Percentiles rank a stretch among this genome's conserved stretches.
phyloP scores from a whole-genome alignment of 2,329 filamentous ascomycete species.

The Aspergillus sp. region DNA sequence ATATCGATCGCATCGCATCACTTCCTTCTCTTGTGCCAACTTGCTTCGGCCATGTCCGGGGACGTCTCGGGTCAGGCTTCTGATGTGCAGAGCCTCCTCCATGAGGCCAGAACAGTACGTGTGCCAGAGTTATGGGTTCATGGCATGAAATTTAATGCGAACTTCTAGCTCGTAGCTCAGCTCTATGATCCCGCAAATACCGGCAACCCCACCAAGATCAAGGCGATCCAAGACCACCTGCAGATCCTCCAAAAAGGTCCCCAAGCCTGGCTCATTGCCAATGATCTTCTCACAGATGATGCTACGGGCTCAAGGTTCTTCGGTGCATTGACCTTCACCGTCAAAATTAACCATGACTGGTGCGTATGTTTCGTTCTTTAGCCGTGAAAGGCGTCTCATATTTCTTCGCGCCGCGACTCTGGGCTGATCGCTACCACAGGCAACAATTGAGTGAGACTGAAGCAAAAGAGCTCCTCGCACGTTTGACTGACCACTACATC shows the following conservation, averaged over 20 bases:
- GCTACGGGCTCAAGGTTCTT: conserved; percentile 84
- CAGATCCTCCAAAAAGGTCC: conserved; percentile 75
- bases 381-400: background rate
- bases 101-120: conserved; percentile 28
- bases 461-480: conserved; percentile 34
- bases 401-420: background rate
- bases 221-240: conserved; percentile 67
- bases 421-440: conserved; percentile 21
- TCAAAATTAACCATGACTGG: conserved; percentile 93
- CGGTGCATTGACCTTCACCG: conserved; percentile 84
- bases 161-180: conserved; percentile 36
- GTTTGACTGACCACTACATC: conserved; percentile 43
- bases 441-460: conserved; percentile 34
- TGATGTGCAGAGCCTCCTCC: conserved; percentile 25
- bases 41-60: conserved; percentile 26
- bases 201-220: conserved; percentile 41
- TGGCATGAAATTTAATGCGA: background rate
- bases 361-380: conserved; percentile 37
- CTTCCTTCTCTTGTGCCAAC: conserved; percentile 12
- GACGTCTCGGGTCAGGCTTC: conserved; percentile 19
- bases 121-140: background rate
- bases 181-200: conserved; percentile 45
- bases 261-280: conserved; percentile 81
- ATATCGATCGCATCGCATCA: conserved; percentile 10
- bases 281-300: conserved; percentile 66